Conservation (phyloP, 495 filamentous ascomycete genomes). For the Evansstolkia leycettana region DNA sequence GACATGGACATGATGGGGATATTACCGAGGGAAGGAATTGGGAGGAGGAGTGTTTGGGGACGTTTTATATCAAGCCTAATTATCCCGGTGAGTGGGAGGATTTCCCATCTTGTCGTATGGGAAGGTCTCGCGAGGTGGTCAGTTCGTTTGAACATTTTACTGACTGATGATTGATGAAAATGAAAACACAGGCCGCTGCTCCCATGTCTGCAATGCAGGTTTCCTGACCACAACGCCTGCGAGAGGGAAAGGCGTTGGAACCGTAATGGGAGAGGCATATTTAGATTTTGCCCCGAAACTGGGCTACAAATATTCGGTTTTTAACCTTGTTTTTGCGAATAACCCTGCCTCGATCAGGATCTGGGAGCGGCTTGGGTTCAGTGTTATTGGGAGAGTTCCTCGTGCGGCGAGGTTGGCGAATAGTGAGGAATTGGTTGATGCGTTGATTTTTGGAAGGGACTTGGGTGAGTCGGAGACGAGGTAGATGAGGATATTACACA, state of each 20-base stretch:
- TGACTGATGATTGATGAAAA: conserved; percentile 3
- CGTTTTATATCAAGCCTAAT: conserved; percentile 97
- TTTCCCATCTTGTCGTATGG: conserved; percentile 1
- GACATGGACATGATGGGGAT: conserved; percentile 44
- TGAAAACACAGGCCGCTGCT: conserved; percentile 26
- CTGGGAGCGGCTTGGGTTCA: conserved; percentile 93
- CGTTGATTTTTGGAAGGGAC: conserved; percentile 33
- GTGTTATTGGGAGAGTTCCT: conserved; percentile 75
- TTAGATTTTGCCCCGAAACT: conserved; percentile 86
- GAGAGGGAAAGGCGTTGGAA: conserved; percentile 77
- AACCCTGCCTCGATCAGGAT: conserved; percentile 89
- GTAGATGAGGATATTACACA: too few species aligned
- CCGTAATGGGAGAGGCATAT: conserved; percentile 83
- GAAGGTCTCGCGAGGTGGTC: too few species aligned
- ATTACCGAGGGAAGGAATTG: conserved; percentile 58
- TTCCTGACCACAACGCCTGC: conserved; percentile 79
- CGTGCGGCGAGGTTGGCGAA: conserved; percentile 28
- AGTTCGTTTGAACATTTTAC: too few species aligned
- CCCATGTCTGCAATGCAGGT: conserved; percentile 86
- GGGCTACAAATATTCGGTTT: conserved; percentile 93
- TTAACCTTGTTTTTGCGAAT: conserved; percentile 97
- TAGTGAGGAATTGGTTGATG: conserved; percentile 32
- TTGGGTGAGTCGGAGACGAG: conserved; percentile 14
- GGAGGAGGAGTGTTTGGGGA: conserved; percentile 75
- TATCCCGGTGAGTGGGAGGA: conserved; percentile 76